Evolutionary conservation across 2,329 filamentous ascomycete genomes (phyloP).

Genomic region (Claviceps paspali): DNA sequence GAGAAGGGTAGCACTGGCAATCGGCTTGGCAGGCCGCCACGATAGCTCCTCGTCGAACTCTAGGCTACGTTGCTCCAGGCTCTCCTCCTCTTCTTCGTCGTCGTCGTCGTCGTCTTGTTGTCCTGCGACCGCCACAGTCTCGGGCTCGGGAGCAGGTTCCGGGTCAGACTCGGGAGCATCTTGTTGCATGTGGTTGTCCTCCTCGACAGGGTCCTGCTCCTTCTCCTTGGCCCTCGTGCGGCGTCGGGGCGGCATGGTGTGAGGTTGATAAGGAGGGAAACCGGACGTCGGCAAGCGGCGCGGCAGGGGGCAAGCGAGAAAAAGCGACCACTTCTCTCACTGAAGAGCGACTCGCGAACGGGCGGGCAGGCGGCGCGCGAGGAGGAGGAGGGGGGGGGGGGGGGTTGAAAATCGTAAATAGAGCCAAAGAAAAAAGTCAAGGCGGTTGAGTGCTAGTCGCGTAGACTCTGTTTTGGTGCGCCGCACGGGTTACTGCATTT

Average conservation of each 20-base stretch:
- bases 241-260: slow-evolving; percentile 23
- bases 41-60: slow-evolving; percentile 75
- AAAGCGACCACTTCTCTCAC: not conserved
- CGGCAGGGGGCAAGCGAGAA: not conserved
- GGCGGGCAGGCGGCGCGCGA: too few relatives aligned
- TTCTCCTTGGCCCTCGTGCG: slow-evolving; percentile 19
- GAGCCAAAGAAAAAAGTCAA: not conserved
- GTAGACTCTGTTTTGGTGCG: slow-evolving; percentile 7
- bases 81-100: slow-evolving; percentile 6
- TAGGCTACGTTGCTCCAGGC: slow-evolving; percentile 27
- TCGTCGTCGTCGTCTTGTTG: slow-evolving; percentile 5
- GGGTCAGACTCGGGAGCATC: slow-evolving; percentile 9
- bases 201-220: slow-evolving; percentile 13
- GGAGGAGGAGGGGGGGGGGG: not conserved
- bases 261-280: slow-evolving; percentile 6
- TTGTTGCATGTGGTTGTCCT: slow-evolving; percentile 10
- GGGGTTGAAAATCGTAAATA: not conserved
- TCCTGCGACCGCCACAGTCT: slow-evolving; percentile 2
- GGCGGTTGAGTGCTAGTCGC: slow-evolving; percentile 7
- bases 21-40: slow-evolving; percentile 84
- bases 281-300: slow-evolving; percentile 2
- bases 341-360: not conserved
- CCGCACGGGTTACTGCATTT: slow-evolving; percentile 12
- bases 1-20: slow-evolving; percentile 68
- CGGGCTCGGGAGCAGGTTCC: slow-evolving; percentile 3